A percentile compares a stretch with the other conserved stretches of the same genome.
Conservation (phyloP, 306 rosid species). For the cucumber (Cucumis sativus) region DNA sequence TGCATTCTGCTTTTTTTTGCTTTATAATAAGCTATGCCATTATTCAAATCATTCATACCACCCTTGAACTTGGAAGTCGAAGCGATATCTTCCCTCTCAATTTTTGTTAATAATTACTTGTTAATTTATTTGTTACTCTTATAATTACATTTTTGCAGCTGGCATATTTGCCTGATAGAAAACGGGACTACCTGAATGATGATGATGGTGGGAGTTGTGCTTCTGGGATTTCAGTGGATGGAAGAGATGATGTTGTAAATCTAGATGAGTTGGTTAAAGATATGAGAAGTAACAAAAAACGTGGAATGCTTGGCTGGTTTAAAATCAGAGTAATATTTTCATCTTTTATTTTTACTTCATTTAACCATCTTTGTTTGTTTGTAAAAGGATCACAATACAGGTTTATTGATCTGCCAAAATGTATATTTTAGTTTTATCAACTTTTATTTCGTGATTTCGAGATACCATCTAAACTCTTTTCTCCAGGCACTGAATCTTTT, state of each 20-base stretch:
- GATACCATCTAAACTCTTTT: too few species aligned
- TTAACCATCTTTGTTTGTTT: too few species aligned
- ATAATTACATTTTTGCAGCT: slow-evolving; percentile 41
- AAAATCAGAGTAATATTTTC: slow-evolving; percentile 43
- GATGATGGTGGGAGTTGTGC: slow-evolving; percentile 52
- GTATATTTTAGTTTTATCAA: too few species aligned
- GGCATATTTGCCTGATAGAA: slow-evolving; percentile 76
- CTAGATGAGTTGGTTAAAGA: slow-evolving; percentile 65
- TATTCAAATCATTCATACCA: not conserved
- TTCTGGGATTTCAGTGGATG: slow-evolving; percentile 52
- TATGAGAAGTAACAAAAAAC: slow-evolving; percentile 47
- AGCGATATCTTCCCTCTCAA: not conserved
- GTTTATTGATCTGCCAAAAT: too few species aligned
- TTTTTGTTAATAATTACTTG: not conserved
- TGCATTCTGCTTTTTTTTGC: not conserved
- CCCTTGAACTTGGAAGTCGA: not conserved
- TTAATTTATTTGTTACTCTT: not conserved
- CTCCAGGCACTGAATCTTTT: too few species aligned
- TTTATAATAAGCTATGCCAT: not conserved
- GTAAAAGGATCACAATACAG: too few species aligned
- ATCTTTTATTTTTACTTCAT: not conserved
- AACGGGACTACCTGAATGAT: slow-evolving; percentile 46
- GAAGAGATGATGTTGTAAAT: slow-evolving; percentile 39
- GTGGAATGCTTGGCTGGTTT: slow-evolving; percentile 87
- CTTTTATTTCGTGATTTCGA: too few species aligned